These are phyloP conservation scores for Phoma sp. DNA, from an alignment of 2,329 filamentous ascomycete species.

Conservation along the genomic window DNA sequence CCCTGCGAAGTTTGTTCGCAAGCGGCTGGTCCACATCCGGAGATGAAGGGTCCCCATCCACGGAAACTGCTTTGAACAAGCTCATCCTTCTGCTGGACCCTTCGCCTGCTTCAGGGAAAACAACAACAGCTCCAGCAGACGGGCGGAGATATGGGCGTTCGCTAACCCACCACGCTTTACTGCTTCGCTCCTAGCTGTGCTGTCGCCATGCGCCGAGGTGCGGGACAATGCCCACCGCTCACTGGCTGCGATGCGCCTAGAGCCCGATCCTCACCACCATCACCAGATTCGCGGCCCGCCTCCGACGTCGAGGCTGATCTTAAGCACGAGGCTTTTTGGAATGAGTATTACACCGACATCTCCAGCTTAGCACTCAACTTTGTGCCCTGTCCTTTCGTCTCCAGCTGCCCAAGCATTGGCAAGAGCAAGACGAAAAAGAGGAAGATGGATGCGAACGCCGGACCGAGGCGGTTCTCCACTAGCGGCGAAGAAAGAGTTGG, in stretches of 20 bases:
- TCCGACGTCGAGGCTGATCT: slow-evolving; percentile 14
- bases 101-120: slow-evolving; percentile 11
- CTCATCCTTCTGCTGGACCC: slow-evolving; percentile 12
- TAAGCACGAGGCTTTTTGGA: slow-evolving; percentile 11
- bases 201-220: slow-evolving; percentile 14
- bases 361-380: slow-evolving; percentile 34
- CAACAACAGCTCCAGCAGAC: slow-evolving; percentile 11
- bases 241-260: neutral
- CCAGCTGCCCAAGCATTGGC: slow-evolving; percentile 18
- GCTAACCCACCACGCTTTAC: slow-evolving; percentile 12
- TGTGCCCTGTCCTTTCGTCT: slow-evolving; percentile 30
- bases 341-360: slow-evolving; percentile 24
- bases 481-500: slow-evolving; percentile 37
- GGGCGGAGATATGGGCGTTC: slow-evolving; percentile 10
- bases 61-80: neutral
- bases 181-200: slow-evolving; percentile 4
- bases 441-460: slow-evolving; percentile 42
- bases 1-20: slow-evolving; percentile 1
- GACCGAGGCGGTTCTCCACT: slow-evolving; percentile 41
- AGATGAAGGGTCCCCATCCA: slow-evolving; percentile 7
- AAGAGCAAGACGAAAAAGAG: slow-evolving; percentile 25
- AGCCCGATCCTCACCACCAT: slow-evolving; percentile 11
- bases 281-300: slow-evolving; percentile 12
- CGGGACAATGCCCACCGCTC: slow-evolving; percentile 4
- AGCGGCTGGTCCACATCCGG: slow-evolving; percentile 13